Evolutionary conservation across 2,329 filamentous ascomycete species (phyloP).

Genomic region (Sporothrix schenckii): DNA sequence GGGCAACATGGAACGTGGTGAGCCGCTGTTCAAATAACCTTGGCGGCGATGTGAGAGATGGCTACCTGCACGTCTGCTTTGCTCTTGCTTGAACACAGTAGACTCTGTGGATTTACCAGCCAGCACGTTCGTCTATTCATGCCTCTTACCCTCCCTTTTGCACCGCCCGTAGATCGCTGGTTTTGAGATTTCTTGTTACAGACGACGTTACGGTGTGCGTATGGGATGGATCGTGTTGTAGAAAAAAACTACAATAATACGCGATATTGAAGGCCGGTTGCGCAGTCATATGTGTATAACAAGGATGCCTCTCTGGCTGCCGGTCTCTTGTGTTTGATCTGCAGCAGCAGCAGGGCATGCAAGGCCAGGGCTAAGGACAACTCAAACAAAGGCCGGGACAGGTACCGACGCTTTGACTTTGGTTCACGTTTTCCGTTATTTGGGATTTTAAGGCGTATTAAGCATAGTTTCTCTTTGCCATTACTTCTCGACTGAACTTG

Average conservation of each 20-base stretch:
- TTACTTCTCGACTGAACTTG: neutral
- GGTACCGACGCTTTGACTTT: neutral
- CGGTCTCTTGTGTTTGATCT: slow-evolving; percentile 11
- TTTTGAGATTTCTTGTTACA: slow-evolving; percentile 4
- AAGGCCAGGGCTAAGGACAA: neutral
- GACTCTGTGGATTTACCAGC: neutral
- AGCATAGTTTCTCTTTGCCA: neutral
- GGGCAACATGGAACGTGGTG: neutral
- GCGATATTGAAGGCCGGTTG: no score
- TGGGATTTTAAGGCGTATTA: neutral
- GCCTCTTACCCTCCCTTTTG: neutral
- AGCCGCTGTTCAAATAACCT: neutral
- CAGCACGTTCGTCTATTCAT: neutral
- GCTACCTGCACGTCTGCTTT: neutral
- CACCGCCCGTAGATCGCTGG: neutral
- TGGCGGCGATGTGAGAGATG: no score
- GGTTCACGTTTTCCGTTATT: neutral
- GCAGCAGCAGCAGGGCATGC: slow-evolving; percentile 3
- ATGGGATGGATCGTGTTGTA: no score
- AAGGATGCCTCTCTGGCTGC: neutral
- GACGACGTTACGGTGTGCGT: neutral
- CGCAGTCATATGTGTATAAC: neutral
- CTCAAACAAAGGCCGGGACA: slow-evolving; percentile 2
- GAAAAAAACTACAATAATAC: no score
- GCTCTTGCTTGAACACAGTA: neutral